A percentile compares a stretch with the other conserved stretches of the same genome.
These are phyloP conservation scores for Pseudoturritis turrita DNA, from an alignment of 345 rosid genomes.

Conservation along the genomic window DNA sequence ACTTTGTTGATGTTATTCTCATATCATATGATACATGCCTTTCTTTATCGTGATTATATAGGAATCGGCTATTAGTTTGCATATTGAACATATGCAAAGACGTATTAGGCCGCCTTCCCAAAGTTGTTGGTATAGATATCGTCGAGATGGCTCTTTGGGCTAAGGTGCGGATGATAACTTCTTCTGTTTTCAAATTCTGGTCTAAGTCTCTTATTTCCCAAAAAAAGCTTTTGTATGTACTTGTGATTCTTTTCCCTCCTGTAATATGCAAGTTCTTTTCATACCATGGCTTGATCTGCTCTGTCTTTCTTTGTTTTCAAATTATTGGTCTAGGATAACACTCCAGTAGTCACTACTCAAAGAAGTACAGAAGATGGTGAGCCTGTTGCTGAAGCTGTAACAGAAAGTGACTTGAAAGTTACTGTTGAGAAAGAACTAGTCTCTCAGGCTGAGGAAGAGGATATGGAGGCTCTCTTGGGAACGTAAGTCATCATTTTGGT, in stretches of 20 bases:
- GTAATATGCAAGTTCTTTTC: neutral
- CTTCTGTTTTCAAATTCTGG: conserved; percentile 17
- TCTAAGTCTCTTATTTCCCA: neutral
- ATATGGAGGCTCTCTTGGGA: conserved; percentile 96
- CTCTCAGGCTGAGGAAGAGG: conserved; percentile 98
- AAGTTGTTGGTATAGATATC: conserved; percentile 84
- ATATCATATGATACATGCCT: neutral
- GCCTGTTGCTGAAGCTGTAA: conserved; percentile 52
- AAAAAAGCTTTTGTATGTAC: neutral
- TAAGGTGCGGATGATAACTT: conserved; percentile 51
- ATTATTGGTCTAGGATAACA: conserved; percentile 64
- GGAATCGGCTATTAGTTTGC: conserved; percentile 75
- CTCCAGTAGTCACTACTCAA: conserved; percentile 60
- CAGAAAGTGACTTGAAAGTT: conserved; percentile 77
- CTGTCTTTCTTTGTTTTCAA: conserved; percentile 14
- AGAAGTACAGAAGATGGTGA: conserved; percentile 62
- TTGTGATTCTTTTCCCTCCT: conserved; percentile 5
- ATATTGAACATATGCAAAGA: conserved; percentile 76
- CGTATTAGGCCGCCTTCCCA: conserved; percentile 72
- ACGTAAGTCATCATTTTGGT: conserved; percentile 47
- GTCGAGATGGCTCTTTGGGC: conserved; percentile 99
- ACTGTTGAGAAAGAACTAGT: conserved; percentile 94
- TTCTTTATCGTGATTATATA: conserved; percentile 31
- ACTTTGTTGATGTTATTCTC: neutral
- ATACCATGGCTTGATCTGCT: neutral